Evolutionary conservation across 1,284 basidiomycete species (phyloP), one percentile per base, ranked within the genome.

Genomic region (Trichosporon sp.): DNA sequence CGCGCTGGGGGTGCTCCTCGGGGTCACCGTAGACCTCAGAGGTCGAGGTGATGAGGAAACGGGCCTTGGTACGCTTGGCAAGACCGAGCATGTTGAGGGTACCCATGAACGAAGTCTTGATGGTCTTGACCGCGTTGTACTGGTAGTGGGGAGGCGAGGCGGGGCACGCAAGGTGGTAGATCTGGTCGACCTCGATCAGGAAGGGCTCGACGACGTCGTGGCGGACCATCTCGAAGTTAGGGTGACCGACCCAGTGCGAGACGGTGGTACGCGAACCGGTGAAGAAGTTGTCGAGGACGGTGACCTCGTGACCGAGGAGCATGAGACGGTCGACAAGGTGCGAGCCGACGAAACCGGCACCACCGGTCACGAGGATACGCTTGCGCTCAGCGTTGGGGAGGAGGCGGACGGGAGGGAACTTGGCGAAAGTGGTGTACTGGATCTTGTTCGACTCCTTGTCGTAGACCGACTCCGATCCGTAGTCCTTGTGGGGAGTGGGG

Each of bases 91-190:
- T 96, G 86, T 99, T 98, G 76, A 96, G 86, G 6, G 95, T 96
- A 65, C 96, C 96, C 88, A 96, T 89, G 85, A 99, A 99, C 35
- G 94, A 96, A 1, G 96, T 98, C 86, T 98, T 98, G 86, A 98
- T 90, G 19, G 95, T 98, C 85, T 98, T 97, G 76, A 98, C 91
- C 7, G 94, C 91, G 85, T 97, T 95, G 84, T 91, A 93, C 82
- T 97, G 94, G 84, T 97, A 96, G 83, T 96, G 94, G 68, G 93
- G 92, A 38, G 95, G 95, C 11, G 95, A 97, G 21, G 95, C 95
- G 26, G 95, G 95, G 83, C 95, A 98, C 5, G 95, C 95, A 64
- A 98, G 89, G 83, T 98, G 95, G 84, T 97, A 98, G 77, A 98
- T 97, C 86, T 97, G 93, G 85, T 98, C 95, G 76, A 94, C 96